Percentiles rank a stretch among this genome's conserved stretches.
phyloP scores from a whole-genome alignment of 805 yeast species.

The Kurtzmaniella fragi region DNA sequence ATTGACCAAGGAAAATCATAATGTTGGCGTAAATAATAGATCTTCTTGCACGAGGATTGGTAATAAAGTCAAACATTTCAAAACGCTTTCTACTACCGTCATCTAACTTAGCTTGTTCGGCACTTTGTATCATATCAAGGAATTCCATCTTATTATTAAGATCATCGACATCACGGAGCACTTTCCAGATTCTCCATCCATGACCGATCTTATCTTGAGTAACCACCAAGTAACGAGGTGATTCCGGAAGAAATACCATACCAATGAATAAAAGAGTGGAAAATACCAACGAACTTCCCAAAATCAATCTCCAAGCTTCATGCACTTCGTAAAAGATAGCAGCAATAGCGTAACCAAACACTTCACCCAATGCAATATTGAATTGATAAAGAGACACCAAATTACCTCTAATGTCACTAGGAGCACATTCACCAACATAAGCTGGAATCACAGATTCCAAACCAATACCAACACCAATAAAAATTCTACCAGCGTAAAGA shows the following conservation, averaged over 20 bases:
- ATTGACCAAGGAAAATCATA: constrained; percentile 58
- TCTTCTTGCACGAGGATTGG: constrained; percentile 55
- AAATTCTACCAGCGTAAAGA: constrained; percentile 51
- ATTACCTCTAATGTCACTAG: constrained; percentile 53
- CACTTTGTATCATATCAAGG: constrained; percentile 51
- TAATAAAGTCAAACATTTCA: constrained; percentile 46
- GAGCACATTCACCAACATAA: constrained; percentile 58
- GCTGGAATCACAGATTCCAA: constrained; percentile 64
- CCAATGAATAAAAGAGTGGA: constrained; percentile 49
- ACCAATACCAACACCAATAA: constrained; percentile 62
- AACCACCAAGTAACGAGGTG: constrained; percentile 51
- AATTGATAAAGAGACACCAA: constrained; percentile 61
- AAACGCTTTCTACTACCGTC: constrained; percentile 27
- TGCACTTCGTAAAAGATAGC: constrained; percentile 53
- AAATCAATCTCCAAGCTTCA: constrained; percentile 63
- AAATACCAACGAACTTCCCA: constrained; percentile 58
- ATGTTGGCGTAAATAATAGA: constrained; percentile 53
- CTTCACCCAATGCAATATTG: constrained; percentile 63
- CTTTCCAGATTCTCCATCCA: constrained; percentile 52
- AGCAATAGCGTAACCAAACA: constrained; percentile 58
- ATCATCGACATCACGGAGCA: constrained; percentile 45
- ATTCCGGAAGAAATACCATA: constrained; percentile 53
- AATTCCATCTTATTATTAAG: constrained; percentile 47
- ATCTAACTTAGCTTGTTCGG: constrained; percentile 41
- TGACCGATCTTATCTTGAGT: constrained; percentile 48